Percentiles rank a stretch among this genome's conserved stretches.
Evolutionary conservation across 495 filamentous ascomycete species (phyloP).

Genomic region (Amorphotheca resinae): DNA sequence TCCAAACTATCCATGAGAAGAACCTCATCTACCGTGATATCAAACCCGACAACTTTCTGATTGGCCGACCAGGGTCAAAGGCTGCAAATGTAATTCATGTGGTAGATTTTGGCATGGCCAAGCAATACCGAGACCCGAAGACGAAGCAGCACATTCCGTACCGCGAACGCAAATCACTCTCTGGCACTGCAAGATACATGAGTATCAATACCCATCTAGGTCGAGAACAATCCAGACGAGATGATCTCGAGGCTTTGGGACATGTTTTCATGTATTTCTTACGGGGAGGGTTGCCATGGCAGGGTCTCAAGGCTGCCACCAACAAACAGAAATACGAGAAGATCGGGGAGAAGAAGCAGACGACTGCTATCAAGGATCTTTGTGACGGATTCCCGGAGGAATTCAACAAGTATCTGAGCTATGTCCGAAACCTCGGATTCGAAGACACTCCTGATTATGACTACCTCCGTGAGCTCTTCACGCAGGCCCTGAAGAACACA

Average conservation of each 20-base stretch:
- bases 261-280: conserved; percentile 99
- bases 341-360: conserved; percentile 99
- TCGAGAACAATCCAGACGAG: conserved; percentile 88
- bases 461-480: conserved; percentile 91
- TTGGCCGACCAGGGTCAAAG: conserved; percentile 86
- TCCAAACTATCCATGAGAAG: conserved; percentile 99
- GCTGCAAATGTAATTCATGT: conserved; percentile 96
- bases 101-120: conserved; percentile 99
- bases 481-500: conserved; percentile 86
- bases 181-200: conserved; percentile 97
- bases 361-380: conserved; percentile 89
- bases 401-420: conserved; percentile 93
- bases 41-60: conserved; percentile 99
- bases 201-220: conserved; percentile 99
- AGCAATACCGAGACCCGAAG: conserved; percentile 97
- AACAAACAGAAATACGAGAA: conserved; percentile 99
- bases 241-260: conserved; percentile 90
- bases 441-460: conserved; percentile 99
- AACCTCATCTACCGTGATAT: conserved; percentile 99
- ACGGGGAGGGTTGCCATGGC: conserved; percentile 91
- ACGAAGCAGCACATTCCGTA: conserved; percentile 99
- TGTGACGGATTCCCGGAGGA: conserved; percentile 96
- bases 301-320: conserved; percentile 95
- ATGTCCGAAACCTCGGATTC: conserved; percentile 95
- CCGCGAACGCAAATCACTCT: conserved; percentile 92